Evolutionary conservation across 2,329 filamentous ascomycete genomes (phyloP).

Genomic region (Aspergillus fijiensis): DNA sequence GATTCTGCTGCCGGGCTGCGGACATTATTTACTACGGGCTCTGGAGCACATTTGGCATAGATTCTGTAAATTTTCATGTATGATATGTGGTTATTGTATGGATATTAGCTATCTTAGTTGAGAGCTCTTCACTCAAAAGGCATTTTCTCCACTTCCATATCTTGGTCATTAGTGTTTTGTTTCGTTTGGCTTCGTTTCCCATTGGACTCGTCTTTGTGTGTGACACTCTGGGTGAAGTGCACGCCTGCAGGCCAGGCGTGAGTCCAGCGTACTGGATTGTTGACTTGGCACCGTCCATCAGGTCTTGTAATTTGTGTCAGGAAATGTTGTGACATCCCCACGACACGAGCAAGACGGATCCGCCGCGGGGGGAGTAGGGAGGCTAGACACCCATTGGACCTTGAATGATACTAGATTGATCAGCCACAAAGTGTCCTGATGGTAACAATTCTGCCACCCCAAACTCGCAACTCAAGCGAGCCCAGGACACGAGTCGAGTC

Average conservation of each 20-base stretch:
- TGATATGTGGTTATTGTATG: constrained; percentile 17
- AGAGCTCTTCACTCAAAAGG: constrained; percentile 27
- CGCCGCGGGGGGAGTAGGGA: too few species aligned
- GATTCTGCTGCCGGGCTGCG: not conserved
- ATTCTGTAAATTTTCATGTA: constrained; percentile 13
- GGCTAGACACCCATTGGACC: too few species aligned
- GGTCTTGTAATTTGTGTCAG: too few species aligned
- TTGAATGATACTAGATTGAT: too few species aligned
- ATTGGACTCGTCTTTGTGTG: not conserved
- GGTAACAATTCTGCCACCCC: not conserved
- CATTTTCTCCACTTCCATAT: constrained; percentile 1
- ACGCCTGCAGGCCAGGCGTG: too few species aligned
- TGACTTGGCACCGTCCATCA: too few species aligned
- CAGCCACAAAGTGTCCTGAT: not conserved
- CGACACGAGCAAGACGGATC: not conserved
- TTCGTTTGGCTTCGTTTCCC: not conserved
- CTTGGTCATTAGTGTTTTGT: not conserved
- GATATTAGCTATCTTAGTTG: constrained; percentile 12
- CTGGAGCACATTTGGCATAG: not conserved
- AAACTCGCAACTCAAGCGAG: not conserved
- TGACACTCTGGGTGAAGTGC: not conserved
- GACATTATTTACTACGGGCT: not conserved
- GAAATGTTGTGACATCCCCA: not conserved
- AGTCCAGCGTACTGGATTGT: too few species aligned
- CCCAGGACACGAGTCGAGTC: not conserved